Conservation (phyloP, 352 stramenopile species). For the Pythium biforme region DNA sequence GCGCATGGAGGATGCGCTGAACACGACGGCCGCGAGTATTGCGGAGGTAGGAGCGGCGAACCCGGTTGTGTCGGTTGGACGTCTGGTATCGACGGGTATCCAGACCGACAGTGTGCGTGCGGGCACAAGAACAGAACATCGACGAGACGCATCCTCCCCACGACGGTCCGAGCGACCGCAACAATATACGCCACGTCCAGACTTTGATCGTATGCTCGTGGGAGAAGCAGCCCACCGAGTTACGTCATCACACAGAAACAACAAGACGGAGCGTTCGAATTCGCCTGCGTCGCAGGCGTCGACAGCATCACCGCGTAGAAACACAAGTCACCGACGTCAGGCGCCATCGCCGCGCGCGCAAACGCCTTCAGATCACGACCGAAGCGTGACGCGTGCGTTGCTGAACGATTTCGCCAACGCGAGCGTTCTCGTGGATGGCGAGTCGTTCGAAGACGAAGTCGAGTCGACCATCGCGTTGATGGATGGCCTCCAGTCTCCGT, state of each 20-base stretch:
- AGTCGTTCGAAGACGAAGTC: constrained; percentile 30
- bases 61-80: not conserved
- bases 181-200: not conserved
- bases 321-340: not conserved
- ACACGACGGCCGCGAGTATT: constrained; percentile 25
- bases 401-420: constrained; percentile 18
- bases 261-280: not conserved
- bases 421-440: constrained; percentile 17
- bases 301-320: not conserved
- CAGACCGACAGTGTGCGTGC: constrained; percentile 10
- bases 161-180: too few relatives aligned
- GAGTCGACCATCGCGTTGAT: constrained; percentile 18
- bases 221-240: not conserved
- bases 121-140: not conserved
- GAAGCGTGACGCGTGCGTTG: constrained; percentile 21
- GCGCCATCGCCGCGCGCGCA: too few relatives aligned
- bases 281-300: not conserved
- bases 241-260: too few relatives aligned
- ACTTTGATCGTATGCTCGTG: constrained; percentile 9
- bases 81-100: constrained; percentile 9
- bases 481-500: constrained; percentile 9
- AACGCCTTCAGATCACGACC: not conserved
- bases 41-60: not conserved
- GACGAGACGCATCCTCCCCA: not conserved
- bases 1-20: constrained; percentile 46